Evolutionary conservation across 2,329 filamentous ascomycete species (phyloP), one percentile per base, ranked within the genome.

Genomic region (Monosporascus sp.): DNA sequence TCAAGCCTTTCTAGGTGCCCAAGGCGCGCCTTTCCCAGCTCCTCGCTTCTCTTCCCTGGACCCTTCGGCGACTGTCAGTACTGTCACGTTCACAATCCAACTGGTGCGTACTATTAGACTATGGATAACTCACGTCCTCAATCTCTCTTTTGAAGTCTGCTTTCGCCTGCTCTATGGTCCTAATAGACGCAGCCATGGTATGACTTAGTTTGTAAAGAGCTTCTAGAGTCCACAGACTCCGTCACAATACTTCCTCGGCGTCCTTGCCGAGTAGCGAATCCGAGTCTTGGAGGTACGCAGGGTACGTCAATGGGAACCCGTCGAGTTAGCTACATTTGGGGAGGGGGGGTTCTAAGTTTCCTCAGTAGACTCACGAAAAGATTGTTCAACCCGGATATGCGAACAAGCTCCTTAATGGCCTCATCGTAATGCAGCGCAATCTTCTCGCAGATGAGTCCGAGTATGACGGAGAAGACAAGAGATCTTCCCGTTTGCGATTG

Each of bases 401-500:
- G 38, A 22, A 48, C 47, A 31, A 57, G 50, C n/a, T 53, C 46
- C 7, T 49, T 20, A 31, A 57, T 57, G 3, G 55, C 38, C 3
- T 24, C n/a, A 35, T 35, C 46, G 40, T 56, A 56, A 3, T 56
- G 38, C 20, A 26, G 24, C 17, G 45, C 41, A 37, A 56, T 45
- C 26, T 45, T 41, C 35, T 20, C 24, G 35, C 56, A 58, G 22
- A 56, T 14, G 6, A 37, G 35, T 31, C 54, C 54, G 7, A 58
- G 17, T 5, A 54, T 20, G 16, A 26, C 16, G 14, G 54, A 31
- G 19, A 58, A 58, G 20, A 54, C 54, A 24, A 58, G 52, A 41
- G 52, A 58, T 20, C 56, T 53, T 17, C 52, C 56, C 9, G 52
- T 54, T 26, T 54, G 56, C 20, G 56, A 54, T 37, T 58, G 56